A percentile compares a stretch with the other conserved stretches of the same genome.
Evolutionary conservation across 1,284 basidiomycete species (phyloP).

Genomic region (Ustilago hordei): DNA sequence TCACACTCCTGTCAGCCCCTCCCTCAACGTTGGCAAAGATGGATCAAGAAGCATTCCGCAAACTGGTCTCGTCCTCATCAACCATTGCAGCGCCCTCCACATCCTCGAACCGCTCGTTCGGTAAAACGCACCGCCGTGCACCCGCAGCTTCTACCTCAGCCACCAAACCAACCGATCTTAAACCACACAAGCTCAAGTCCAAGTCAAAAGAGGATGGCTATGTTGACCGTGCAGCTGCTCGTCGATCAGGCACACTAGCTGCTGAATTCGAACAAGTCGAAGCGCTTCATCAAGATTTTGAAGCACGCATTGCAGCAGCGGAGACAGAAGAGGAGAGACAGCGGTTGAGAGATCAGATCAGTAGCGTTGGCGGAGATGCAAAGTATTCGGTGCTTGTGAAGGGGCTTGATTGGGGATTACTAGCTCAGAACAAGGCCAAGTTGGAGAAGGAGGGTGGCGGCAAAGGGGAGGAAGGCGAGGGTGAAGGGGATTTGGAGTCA

Average conservation of each 20-base stretch:
- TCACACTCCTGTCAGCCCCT: too few relatives aligned
- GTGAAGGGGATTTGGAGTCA: conserved; percentile 82
- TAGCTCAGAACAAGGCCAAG: conserved; percentile 82
- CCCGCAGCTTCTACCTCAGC: conserved; percentile 5
- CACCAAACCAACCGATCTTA: conserved; percentile 33
- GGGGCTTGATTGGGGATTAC: conserved; percentile 86
- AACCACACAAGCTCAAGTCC: conserved; percentile 20
- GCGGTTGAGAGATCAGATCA: conserved; percentile 78
- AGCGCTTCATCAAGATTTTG: conserved; percentile 82
- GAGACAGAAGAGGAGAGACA: conserved; percentile 75
- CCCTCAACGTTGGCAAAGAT: conserved; percentile 20
- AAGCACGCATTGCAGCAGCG: conserved; percentile 73
- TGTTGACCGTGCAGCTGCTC: conserved; percentile 50
- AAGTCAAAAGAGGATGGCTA: conserved; percentile 12
- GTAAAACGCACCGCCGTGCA: conserved; percentile 29
- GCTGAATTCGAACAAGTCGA: conserved; percentile 75
- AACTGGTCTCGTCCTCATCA: conserved; percentile 43
- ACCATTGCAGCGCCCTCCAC: conserved; percentile 3
- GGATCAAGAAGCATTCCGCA: conserved; percentile 62
- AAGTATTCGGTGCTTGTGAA: conserved; percentile 87
- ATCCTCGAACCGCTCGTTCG: conserved; percentile 15
- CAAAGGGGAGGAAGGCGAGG: conserved; percentile 72
- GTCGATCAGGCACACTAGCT: conserved; percentile 16
- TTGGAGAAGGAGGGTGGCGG: conserved; percentile 66
- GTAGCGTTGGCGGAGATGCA: conserved; percentile 87